Conservation (phyloP, 2,329 filamentous ascomycete genomes). For the Hymenoscyphus albidus region DNA sequence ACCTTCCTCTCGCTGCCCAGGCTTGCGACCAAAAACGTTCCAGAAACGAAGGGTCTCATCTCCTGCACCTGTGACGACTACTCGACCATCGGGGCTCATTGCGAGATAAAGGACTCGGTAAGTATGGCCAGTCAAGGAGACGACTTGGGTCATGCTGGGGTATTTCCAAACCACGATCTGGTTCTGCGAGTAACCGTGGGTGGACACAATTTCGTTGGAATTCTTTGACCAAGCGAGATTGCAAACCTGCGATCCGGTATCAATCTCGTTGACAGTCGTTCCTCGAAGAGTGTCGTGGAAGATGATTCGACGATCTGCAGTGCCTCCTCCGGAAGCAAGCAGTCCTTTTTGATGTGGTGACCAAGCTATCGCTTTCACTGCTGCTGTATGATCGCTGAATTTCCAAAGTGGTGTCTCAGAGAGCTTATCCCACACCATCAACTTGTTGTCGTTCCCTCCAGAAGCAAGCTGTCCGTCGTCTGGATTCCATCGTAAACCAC, state of each 20-base stretch:
- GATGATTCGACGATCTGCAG: constrained; percentile 91
- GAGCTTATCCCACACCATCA: constrained; percentile 97
- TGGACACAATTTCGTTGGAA: constrained; percentile 95
- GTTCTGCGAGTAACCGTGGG: constrained; percentile 95
- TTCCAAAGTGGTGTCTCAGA: constrained; percentile 90
- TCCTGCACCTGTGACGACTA: constrained; percentile 91
- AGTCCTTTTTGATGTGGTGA: constrained; percentile 92
- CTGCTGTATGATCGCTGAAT: constrained; percentile 90
- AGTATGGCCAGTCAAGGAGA: constrained; percentile 91
- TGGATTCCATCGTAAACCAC: constrained; percentile 93
- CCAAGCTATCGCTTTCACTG: constrained; percentile 97
- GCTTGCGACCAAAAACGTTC: constrained; percentile 87
- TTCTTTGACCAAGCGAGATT: constrained; percentile 97
- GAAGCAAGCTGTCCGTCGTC: constrained; percentile 93
- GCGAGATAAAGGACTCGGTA: constrained; percentile 94
- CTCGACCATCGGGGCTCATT: constrained; percentile 93
- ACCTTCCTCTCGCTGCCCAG: constrained; percentile 64
- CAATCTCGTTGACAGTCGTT: constrained; percentile 76
- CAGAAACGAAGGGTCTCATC: constrained; percentile 96
- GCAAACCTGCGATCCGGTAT: constrained; percentile 98
- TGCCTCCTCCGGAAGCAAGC: constrained; percentile 92
- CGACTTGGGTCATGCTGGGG: constrained; percentile 95
- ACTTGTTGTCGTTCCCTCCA: constrained; percentile 96
- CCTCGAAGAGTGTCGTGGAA: constrained; percentile 96
- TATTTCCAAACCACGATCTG: constrained; percentile 99